Base-by-base conservation (phyloP, 208 protist species). In the Zelonia costaricensis region DNA sequence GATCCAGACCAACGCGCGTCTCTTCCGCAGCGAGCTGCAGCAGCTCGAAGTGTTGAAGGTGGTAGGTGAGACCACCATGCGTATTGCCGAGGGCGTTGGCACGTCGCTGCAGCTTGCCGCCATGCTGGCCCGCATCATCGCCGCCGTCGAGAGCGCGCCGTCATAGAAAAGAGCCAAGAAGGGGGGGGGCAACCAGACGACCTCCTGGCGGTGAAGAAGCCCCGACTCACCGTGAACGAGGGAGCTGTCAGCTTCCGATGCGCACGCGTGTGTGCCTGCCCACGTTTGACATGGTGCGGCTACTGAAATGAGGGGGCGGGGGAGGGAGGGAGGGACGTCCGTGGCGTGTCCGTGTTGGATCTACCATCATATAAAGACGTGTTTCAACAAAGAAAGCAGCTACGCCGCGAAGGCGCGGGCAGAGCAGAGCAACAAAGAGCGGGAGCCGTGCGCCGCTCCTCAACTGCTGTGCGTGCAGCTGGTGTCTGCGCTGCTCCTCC, bases 41-140 rank as follows among this genome's bases (percentile, higher is more conserved):
- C 86, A 95, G 67, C 59, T 97, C 33, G 72, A 80, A 39, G 85
- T 93, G 60, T 62, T 97, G 28, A 76, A 80, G 35, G 70, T 88
- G 25, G 85, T 97, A 67, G 88, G 78, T 16, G 86, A 93, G 54
- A 89, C 86, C 30, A 93, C 90, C 22, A 94, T 94, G 84, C 83
- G 86, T 6, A 88, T 94, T 45, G 85, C 86, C 0, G 91, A 97
- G 43, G 91, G 91, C 16, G 84, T 93, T 7, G 81, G 86, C 25
- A 91, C 88, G 36, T 46, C 81, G 22, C 78, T 97, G 51, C 92
- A 97, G 70, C 82, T 96, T 18, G 84, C 87, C 15, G 69, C 82
- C 28, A 92, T 93, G 86, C 76, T 96, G 33, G 84, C 86, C 10
- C 69, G 82, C 31, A 92, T 96, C 23, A 78, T 87, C 10, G 53